Evolutionary conservation across 805 yeast genomes (phyloP), one percentile per base, ranked within the genome.

Genomic region (Starmerella roubikii): DNA sequence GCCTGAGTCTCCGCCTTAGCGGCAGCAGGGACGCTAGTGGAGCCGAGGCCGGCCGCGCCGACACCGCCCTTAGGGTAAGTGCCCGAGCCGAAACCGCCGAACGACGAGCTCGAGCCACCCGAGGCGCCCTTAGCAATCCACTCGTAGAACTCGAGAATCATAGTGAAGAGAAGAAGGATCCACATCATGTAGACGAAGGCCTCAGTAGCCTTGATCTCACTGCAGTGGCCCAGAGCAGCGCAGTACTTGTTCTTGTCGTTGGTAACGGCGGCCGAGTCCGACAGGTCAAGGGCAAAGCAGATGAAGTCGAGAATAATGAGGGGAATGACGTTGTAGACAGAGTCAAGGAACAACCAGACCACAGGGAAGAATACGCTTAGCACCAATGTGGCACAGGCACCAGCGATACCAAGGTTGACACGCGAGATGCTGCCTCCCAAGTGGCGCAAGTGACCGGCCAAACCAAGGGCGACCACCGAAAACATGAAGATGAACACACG

Each of bases 401-500:
- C 38, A 8, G 50, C 46, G 20, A 46, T 23, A 12, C 48, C 50
- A 2, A 46, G 34, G 45, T 44, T 44, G 12, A 38, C 38, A 18
- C 46, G 40, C n/a, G 44, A 38, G 13, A 28, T 30, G 28, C 32
- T 13, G 40, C 39, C 45, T 18, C 37, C 24, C 8, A 13, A 12
- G 11, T 39, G 28, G n/a, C 42, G 40, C 15, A 46, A 36, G 25
- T 38, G 43, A 32, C 37, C 94, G 47, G 91, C 72, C 54, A 88
- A 68, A 59, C 95, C 98, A 44, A 91, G 72, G 38, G 76, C 71
- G 54, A 91, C 73, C 41, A 76, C 76, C 46, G 82, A 68, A 62
- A 82, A 76, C 52, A 72, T 64, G 55, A 85, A 81, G 68, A 83
- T 78, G 38, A 74, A 51, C 32, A 60, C 65, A 68, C 97, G 80